These are phyloP conservation scores for Datisca glomerata DNA, from an alignment of 306 rosid species.

Conservation along the genomic window DNA sequence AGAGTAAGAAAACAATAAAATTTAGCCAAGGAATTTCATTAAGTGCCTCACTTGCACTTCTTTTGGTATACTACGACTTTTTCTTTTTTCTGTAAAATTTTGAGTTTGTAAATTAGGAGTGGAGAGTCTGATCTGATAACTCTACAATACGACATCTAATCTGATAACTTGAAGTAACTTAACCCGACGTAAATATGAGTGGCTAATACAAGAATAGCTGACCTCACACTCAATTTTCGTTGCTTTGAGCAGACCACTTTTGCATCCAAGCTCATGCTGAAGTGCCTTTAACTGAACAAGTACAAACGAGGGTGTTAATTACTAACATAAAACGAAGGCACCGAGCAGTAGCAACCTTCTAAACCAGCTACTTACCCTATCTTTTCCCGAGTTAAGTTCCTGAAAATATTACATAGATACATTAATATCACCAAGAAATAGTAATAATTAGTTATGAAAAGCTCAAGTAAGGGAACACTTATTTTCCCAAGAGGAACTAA, in stretches of 20 bases:
- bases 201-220: constrained; percentile 16
- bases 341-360: neutral
- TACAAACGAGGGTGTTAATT: constrained; percentile 5
- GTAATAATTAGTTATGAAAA: neutral
- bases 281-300: constrained; percentile 46
- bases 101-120: constrained; percentile 12
- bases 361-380: constrained; percentile 51
- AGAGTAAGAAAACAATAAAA: constrained; percentile 5
- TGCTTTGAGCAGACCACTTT: constrained; percentile 45
- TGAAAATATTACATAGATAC: constrained; percentile 23
- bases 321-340: neutral
- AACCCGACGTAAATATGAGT: neutral
- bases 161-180: constrained; percentile 7
- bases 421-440: constrained; percentile 1
- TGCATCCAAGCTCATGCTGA: constrained; percentile 63
- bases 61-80: constrained; percentile 17
- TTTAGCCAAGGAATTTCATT: constrained; percentile 4
- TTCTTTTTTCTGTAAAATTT: constrained; percentile 22
- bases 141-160: neutral
- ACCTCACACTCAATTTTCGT: constrained; percentile 41
- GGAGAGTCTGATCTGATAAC: neutral
- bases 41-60: constrained; percentile 25
- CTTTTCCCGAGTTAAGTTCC: constrained; percentile 65
- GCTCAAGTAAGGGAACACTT: neutral
- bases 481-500: neutral